phyloP scores from a whole-genome alignment of 805 yeast species.

The Lachancea sp. region DNA sequence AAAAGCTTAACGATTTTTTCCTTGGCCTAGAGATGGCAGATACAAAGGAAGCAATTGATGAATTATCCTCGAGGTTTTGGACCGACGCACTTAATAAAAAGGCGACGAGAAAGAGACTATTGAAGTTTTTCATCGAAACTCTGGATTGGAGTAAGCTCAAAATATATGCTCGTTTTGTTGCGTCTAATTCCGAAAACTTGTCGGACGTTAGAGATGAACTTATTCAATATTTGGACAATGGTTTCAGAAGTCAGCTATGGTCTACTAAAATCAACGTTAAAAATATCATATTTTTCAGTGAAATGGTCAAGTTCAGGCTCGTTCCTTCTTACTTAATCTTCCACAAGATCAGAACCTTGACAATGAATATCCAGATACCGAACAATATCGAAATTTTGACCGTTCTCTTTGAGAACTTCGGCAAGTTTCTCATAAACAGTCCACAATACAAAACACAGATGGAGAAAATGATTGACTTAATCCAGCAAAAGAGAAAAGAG shows the following conservation, averaged over 20 bases:
- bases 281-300: constrained; percentile 59
- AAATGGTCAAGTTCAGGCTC: constrained; percentile 68
- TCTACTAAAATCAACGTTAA: constrained; percentile 47
- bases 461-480: constrained; percentile 53
- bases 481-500: constrained; percentile 45
- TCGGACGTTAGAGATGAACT: constrained; percentile 48
- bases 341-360: constrained; percentile 61
- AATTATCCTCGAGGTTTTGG: constrained; percentile 45
- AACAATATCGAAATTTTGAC: constrained; percentile 63
- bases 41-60: constrained; percentile 46
- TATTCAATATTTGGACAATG: constrained; percentile 47
- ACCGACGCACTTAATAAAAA: constrained; percentile 52
- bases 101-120: constrained; percentile 59
- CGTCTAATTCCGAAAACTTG: constrained; percentile 46
- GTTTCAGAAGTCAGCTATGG: constrained; percentile 55
- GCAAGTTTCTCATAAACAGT: constrained; percentile 52
- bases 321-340: constrained; percentile 66
- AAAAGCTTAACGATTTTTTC: constrained; percentile 40
- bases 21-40: constrained; percentile 37
- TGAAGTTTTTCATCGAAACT: constrained; percentile 48
- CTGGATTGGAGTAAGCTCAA: constrained; percentile 41
- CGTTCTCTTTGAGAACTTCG: constrained; percentile 68
- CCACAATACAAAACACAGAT: constrained; percentile 54
- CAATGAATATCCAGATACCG: constrained; percentile 44
- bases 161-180: constrained; percentile 61